Percentiles rank a stretch among this genome's conserved stretches.
These are phyloP conservation scores for Mangifera indica DNA, from an alignment of 345 rosid genomes.

Conservation along the genomic window DNA sequence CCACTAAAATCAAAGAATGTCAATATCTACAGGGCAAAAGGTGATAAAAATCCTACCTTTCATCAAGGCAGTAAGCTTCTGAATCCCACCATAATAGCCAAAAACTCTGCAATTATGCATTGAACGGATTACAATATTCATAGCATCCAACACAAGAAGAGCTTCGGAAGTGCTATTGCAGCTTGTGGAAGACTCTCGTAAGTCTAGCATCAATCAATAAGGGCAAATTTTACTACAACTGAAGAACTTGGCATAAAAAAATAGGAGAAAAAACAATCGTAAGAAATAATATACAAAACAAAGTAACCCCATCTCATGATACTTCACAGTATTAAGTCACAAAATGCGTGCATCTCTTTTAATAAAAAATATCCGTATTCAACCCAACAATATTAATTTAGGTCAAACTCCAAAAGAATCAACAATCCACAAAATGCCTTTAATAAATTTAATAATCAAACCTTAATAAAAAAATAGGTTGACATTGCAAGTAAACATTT, in stretches of 20 bases:
- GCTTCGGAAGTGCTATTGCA: constrained; percentile 49
- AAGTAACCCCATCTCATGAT: not conserved
- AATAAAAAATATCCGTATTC: constrained; percentile 6
- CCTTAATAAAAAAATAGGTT: not conserved
- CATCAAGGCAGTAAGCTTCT: constrained; percentile 64
- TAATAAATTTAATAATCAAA: not conserved
- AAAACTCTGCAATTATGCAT: constrained; percentile 69
- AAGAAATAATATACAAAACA: not conserved
- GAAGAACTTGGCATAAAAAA: not conserved
- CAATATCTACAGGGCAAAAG: constrained; percentile 3
- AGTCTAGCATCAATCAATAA: constrained; percentile 26
- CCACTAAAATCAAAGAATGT: constrained; percentile 1
- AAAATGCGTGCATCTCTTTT: not conserved
- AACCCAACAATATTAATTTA: not conserved
- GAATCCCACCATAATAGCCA: constrained; percentile 66
- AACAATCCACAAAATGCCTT: no score
- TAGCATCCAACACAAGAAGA: constrained; percentile 54
- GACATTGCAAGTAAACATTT: not conserved
- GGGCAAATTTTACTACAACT: not conserved
- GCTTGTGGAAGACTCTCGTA: constrained; percentile 38
- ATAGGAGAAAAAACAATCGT: constrained; percentile 9
- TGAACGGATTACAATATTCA: constrained; percentile 54
- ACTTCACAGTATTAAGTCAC: not conserved
- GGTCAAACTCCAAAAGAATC: no score
- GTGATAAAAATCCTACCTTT: constrained; percentile 43